Evolutionary conservation across 2,329 filamentous ascomycete genomes (phyloP).

Genomic region (Cladosporium cucumerinum): DNA sequence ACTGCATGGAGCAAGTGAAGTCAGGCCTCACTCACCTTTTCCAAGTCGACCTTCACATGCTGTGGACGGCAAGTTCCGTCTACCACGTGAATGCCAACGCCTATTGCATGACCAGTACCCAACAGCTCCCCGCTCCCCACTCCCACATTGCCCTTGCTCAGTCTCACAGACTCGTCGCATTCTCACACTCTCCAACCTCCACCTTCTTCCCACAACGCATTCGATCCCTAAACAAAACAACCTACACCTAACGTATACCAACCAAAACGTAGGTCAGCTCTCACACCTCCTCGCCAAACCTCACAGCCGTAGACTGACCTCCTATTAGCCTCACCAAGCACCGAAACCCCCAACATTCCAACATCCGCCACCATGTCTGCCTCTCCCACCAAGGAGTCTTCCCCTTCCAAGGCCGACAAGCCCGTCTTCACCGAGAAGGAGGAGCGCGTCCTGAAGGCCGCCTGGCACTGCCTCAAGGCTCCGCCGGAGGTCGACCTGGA

Average conservation of each 20-base stretch:
- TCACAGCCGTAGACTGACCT: background rate
- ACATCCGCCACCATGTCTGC: slow-evolving; percentile 3
- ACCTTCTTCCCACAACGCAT: background rate
- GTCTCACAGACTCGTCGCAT: background rate
- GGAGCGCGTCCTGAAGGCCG: slow-evolving; percentile 29
- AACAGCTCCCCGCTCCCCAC: too few species aligned
- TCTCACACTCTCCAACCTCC: background rate
- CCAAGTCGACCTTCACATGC: background rate
- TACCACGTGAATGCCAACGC: background rate
- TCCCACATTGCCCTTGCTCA: background rate
- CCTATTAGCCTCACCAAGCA: background rate
- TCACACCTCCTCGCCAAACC: background rate
- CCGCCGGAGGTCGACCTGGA: slow-evolving; percentile 35
- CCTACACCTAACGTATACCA: background rate
- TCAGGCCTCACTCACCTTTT: background rate
- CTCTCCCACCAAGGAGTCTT: slow-evolving; percentile 11
- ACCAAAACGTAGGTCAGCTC: background rate
- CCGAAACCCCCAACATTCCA: background rate
- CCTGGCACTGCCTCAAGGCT: slow-evolving; percentile 33
- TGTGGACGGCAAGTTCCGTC: background rate
- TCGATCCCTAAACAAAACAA: background rate
- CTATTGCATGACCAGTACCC: background rate
- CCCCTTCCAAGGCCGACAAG: slow-evolving; percentile 17
- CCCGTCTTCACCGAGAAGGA: slow-evolving; percentile 31
- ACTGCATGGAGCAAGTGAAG: background rate